Conservation (phyloP, 352 stramenopile species). For the Phytophthora constricta region DNA sequence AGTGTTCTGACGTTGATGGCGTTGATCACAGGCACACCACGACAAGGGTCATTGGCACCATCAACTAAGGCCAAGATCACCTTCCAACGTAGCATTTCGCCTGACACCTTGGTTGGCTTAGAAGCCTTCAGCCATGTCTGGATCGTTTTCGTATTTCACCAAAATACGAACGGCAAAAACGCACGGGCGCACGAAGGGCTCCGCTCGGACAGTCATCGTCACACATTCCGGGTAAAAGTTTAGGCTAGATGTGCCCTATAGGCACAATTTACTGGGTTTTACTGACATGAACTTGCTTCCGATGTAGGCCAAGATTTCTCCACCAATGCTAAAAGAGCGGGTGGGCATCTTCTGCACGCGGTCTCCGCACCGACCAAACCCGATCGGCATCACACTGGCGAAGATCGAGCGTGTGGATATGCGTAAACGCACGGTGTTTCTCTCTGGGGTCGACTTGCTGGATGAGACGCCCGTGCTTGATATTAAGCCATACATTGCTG, state of each 20-base stretch:
- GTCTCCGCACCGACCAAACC: constrained; percentile 97
- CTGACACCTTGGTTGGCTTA: constrained; percentile 74
- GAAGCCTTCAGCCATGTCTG: constrained; percentile 88
- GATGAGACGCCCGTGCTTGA: constrained; percentile 98
- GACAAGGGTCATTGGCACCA: constrained; percentile 81
- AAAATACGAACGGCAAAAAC: constrained; percentile 91
- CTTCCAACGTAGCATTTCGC: constrained; percentile 84
- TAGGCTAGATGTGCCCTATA: neutral
- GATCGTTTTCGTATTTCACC: constrained; percentile 91
- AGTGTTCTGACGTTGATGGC: constrained; percentile 1
- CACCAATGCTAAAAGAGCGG: constrained; percentile 72
- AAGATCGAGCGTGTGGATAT: constrained; percentile 87
- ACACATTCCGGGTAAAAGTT: constrained; percentile 59
- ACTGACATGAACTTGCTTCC: neutral
- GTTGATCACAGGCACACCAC: constrained; percentile 67
- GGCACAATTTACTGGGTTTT: neutral
- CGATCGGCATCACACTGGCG: constrained; percentile 92
- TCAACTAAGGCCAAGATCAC: constrained; percentile 72
- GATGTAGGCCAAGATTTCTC: constrained; percentile 70
- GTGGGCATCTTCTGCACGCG: constrained; percentile 96
- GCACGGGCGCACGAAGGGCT: constrained; percentile 64
- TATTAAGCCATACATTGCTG: constrained; percentile 98
- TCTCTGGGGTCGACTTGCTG: constrained; percentile 93
- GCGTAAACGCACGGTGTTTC: constrained; percentile 60
- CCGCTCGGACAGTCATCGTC: constrained; percentile 72